phyloP scores from a whole-genome alignment of 345 rosid genomes.

The Cardamine chenopodiifolia region DNA sequence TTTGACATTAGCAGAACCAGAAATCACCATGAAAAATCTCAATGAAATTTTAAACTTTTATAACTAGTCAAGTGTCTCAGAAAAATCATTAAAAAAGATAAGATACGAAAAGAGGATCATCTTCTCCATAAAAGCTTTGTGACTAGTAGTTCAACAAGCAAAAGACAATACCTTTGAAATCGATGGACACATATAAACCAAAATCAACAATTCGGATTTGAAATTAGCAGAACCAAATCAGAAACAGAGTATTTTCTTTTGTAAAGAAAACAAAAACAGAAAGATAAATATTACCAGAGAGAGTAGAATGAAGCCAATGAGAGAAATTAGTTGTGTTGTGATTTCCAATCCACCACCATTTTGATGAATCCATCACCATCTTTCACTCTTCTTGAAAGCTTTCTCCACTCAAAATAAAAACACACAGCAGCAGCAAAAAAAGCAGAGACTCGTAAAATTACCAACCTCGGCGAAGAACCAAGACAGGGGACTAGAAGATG shows the following conservation, averaged over 20 bases:
- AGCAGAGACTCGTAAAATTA: not conserved
- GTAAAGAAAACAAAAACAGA: not conserved
- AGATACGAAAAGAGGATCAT: not conserved
- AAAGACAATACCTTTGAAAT: not conserved
- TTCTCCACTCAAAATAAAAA: conserved; percentile 14
- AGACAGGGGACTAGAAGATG: not conserved
- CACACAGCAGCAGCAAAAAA: not conserved
- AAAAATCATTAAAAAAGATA: not conserved
- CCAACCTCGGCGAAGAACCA: conserved; percentile 19
- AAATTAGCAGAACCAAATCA: conserved; percentile 4
- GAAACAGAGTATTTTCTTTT: not conserved
- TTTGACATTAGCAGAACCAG: not conserved
- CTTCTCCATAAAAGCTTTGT: not conserved
- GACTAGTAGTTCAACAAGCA: not conserved
- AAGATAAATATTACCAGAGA: conserved; percentile 32
- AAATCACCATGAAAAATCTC: not conserved
- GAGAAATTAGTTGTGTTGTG: conserved; percentile 45
- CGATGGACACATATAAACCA: not conserved
- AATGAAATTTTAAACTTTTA: not conserved
- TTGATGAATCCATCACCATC: conserved; percentile 40
- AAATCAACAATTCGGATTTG: not conserved
- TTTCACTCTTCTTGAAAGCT: conserved; percentile 26
- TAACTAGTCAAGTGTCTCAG: not conserved
- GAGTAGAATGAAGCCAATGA: conserved; percentile 45
- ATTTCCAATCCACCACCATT: conserved; percentile 49